Base-by-base conservation (phyloP, 139 green algal species). In the Volvox africanus region DNA sequence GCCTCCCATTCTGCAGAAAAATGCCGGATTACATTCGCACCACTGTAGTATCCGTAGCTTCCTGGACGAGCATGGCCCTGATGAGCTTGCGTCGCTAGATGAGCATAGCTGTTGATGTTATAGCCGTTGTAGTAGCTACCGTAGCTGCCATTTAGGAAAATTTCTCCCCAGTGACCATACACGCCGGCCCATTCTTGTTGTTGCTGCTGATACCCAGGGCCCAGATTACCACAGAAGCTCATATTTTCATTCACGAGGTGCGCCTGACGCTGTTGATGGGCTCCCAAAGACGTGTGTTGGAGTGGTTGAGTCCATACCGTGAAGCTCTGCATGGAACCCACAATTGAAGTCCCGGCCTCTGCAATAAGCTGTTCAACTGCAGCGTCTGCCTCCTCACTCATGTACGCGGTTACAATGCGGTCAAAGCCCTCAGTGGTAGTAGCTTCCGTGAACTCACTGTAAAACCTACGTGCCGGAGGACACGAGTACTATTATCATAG, bases 391-490 rank as follows among this genome's bases (percentile, higher is more conserved):
- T 89, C 67, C 24, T 50, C 61, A 71, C 69, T 89, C 37, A 44
- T 82, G 69, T 35, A 26, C 28, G 26, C 85, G 36, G 69, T 89
- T 9, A 89, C 12, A 5, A 89, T 71, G 37, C 85, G 68, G 28
- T 55, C 16, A 24, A 89, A 89, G 37, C 85, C 85, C 85, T 89
- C 85, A 19, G 1, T 1, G 0, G 26, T 0, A 5, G 9, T 5
- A 11, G n/a, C 68, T 0, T 19, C 32, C 28, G 32, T 32, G 50
- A 89, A 89, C 19, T 82, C 85, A 55, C 44, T 55, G 44, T 55
- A 55, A 55, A 55, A 55, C 44, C 44, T 55, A 9, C 44, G n/a
- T n/a, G 44, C 44, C 44, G 9, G 44, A 55, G 44, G 44, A 55
- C 44, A 55, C 5, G n/a, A n/a, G n/a, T n/a, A n/a, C n/a, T n/a